Percentiles rank a stretch among this genome's conserved stretches.
phyloP scores from a whole-genome alignment of 2,329 filamentous ascomycete genomes.

The Ophiostoma fasciatum region DNA sequence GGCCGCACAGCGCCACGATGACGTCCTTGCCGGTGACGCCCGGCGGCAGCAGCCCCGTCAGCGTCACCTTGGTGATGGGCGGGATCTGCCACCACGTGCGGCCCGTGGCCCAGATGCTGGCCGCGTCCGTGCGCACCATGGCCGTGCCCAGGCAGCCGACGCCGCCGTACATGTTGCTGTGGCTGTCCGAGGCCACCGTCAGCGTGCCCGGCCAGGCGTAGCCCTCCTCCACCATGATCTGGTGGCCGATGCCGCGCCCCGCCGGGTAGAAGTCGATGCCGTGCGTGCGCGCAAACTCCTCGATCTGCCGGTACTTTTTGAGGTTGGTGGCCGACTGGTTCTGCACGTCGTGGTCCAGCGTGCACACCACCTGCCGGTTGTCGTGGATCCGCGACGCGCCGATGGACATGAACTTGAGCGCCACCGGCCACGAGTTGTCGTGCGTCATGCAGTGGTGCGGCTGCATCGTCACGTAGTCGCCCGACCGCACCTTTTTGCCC shows the following conservation, averaged over 20 bases:
- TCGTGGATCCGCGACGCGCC: constrained; percentile 62
- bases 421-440: constrained; percentile 36
- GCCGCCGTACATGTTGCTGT: constrained; percentile 74
- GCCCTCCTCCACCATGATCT: constrained; percentile 81
- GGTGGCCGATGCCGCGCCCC: constrained; percentile 45
- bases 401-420: constrained; percentile 66
- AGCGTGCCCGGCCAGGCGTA: constrained; percentile 72
- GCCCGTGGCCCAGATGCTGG: constrained; percentile 70
- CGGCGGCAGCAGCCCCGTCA: constrained; percentile 58
- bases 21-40: constrained; percentile 91
- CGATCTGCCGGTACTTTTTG: constrained; percentile 69
- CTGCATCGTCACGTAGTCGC: constrained; percentile 69
- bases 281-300: constrained; percentile 66
- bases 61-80: constrained; percentile 58
- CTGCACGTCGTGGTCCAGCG: constrained; percentile 79
- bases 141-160: constrained; percentile 64
- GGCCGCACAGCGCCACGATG: constrained; percentile 72
- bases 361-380: constrained; percentile 62
- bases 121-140: constrained; percentile 77
- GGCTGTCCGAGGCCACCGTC: constrained; percentile 62
- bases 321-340: constrained; percentile 67
- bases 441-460: constrained; percentile 73
- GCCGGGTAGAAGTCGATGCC: constrained; percentile 58
- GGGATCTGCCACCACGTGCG: constrained; percentile 83
- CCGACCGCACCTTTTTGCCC: constrained; percentile 60